Percentiles rank a stretch among this genome's conserved stretches.
Conservation (phyloP, 1,284 basidiomycete species). For the Irpex sp. region DNA sequence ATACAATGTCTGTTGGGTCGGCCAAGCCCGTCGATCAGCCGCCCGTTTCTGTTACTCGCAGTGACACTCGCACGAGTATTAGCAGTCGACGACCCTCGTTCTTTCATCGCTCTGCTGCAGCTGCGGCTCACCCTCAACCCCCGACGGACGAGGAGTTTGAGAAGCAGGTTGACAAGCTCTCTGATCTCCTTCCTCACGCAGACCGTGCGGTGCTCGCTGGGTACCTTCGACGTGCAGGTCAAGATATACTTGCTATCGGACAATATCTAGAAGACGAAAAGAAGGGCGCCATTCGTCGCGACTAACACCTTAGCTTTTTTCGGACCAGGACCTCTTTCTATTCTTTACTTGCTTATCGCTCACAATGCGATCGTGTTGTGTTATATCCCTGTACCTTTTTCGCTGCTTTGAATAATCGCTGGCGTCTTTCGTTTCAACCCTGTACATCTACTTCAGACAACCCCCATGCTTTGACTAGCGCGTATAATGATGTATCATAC, state of each 20-base stretch:
- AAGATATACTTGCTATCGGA: slow-evolving; percentile 81
- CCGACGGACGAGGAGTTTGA: slow-evolving; percentile 49
- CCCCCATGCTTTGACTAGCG: background rate
- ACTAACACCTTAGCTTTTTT: slow-evolving; percentile 7
- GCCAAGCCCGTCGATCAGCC: slow-evolving; percentile 8
- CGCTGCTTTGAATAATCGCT: background rate
- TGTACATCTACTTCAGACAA: background rate
- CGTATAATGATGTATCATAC: slow-evolving; percentile 1
- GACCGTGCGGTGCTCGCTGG: slow-evolving; percentile 65
- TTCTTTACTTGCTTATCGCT: background rate
- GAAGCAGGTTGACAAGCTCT: slow-evolving; percentile 68
- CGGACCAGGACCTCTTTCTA: background rate
- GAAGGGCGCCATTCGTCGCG: slow-evolving; percentile 54
- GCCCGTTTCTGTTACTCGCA: slow-evolving; percentile 11
- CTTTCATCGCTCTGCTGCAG: slow-evolving; percentile 26
- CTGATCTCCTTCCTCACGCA: slow-evolving; percentile 74
- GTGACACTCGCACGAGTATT: slow-evolving; percentile 34
- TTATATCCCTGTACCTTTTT: background rate
- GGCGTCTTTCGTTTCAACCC: background rate
- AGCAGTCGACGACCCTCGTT: slow-evolving; percentile 50
- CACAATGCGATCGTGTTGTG: background rate
- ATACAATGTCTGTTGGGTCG: slow-evolving; percentile 54
- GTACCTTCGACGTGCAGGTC: slow-evolving; percentile 71
- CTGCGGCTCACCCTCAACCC: slow-evolving; percentile 5
- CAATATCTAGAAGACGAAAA: slow-evolving; percentile 88